Base-by-base conservation (phyloP, 805 yeast species). In the Cyberlindnera veronae region DNA sequence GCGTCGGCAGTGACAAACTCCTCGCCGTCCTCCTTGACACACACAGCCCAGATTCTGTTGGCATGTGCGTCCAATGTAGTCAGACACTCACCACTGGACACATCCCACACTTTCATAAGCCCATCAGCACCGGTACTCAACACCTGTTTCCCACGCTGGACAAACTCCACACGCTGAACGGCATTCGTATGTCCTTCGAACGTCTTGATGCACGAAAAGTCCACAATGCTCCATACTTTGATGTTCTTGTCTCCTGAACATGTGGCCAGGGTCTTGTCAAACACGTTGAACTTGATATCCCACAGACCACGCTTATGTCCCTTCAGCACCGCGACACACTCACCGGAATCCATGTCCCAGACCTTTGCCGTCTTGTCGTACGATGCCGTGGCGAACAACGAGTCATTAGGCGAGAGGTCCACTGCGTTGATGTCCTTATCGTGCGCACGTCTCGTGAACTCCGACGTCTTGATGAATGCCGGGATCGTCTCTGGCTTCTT, bases 221-320 rank as follows among this genome's bases (percentile, higher is more conserved):
- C 91, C 30, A 71, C 74, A 53, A 93, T 66, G 26, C 85, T 84
- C 99, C 99, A 93, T 31, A 89, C 72, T 55, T 87, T 84, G 42
- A 84, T 74, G 0, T 96, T 84, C 58, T 87, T 88, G 62, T 91
- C 99, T 48, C 98, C 97, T 24, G 95, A 79, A n/a, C 84, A 81
- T 1, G 97, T 90, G 18, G 78, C 82, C 15, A 93, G 49, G 1
- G 81, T 61, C 61, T 86, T 81, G 54, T 88, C 96, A 61, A 72
- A 84, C 27, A 78, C 79, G 54, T 88, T 85, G 60, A 93, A 93
- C 46, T 75, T 73, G 23, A 89, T 80, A 57, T 87, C 95, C 95
- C 98, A 93, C 32, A 93, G 75, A 11, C 98, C 98, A 55, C 99
- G 77, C 59, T 81, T 84, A 63, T 93, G 99, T 14, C 96, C 97